Evolutionary conservation across 2,329 filamentous ascomycete species (phyloP), one percentile per base, ranked within the genome.

Genomic region (Epichloe elymi): DNA sequence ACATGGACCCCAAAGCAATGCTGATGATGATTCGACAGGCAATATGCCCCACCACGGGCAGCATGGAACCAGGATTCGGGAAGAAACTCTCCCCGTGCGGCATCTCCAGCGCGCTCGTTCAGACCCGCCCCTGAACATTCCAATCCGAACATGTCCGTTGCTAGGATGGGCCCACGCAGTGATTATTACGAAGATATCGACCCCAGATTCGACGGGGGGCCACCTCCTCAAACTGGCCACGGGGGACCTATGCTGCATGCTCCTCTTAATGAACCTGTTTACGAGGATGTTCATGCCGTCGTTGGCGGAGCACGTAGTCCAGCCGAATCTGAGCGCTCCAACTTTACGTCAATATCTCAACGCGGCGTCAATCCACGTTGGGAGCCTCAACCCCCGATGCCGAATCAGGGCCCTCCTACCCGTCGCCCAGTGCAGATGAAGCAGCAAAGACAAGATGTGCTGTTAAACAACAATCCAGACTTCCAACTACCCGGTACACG

Each of bases 121-220:
- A 61, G 48, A n/a, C 53, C 49, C 19, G 56, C 62, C 38, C 64
- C 67, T 51, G 70, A 74, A 53, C 59, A 68, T 35, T 60, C 67
- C 41, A 63, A 57, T 44, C 65, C 63, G 43, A 64, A 62, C 40
- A 66, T 68, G 35, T 64, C 67, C 15, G 59, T 67, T 15, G 59
- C 60, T 40, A 63, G 61, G 48, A 58, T 58, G 7, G 63, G 58
- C 19, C 55, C 58, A 54, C 65, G 56, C 46, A 70, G 61, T 59
- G 69, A 77, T 55, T 97, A 97, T 68, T 95, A 94, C 63, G 93
- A 97, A 73, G 91, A 97, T 64, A 81, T 95, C 12, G 89, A 95
- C 57, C 89, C 91, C 43, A 86, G 83, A 51, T 97, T 96, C 61
- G 50, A 50, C 30, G 30, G 10, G 37, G 42, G n/a, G 7, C 40